These are phyloP conservation scores for Paraconiothyrium brasiliense DNA, from an alignment of 2,329 filamentous ascomycete species.

Conservation along the genomic window DNA sequence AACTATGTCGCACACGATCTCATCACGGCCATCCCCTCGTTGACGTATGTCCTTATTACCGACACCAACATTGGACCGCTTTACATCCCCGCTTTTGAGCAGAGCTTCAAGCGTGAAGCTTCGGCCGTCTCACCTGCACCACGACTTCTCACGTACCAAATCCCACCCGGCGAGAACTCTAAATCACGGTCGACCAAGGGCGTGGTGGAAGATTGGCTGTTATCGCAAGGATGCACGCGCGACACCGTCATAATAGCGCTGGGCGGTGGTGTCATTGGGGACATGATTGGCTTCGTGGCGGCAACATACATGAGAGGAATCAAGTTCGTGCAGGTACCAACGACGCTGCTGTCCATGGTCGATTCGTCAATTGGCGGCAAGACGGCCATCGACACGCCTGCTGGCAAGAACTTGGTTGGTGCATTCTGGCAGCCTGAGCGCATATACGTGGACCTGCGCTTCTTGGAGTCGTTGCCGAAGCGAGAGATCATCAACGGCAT, in stretches of 20 bases:
- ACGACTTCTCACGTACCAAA: conserved; percentile 86
- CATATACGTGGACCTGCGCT: conserved; percentile 93
- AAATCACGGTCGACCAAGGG: conserved; percentile 95
- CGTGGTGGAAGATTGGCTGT: conserved; percentile 97
- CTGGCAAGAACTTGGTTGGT: conserved; percentile 95
- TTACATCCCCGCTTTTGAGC: conserved; percentile 81
- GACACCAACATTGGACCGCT: conserved; percentile 87
- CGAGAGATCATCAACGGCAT: conserved; percentile 98
- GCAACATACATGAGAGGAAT: conserved; percentile 99
- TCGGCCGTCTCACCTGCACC: conserved; percentile 58
- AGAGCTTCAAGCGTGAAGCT: conserved; percentile 66
- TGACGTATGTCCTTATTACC: conserved; percentile 95
- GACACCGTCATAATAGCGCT: conserved; percentile 96
- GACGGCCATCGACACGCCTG: conserved; percentile 95
- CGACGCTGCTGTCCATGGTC: conserved; percentile 94
- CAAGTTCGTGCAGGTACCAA: conserved; percentile 95
- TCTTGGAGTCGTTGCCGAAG: conserved; percentile 87
- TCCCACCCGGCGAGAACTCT: conserved; percentile 90
- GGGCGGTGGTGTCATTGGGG: conserved; percentile 95
- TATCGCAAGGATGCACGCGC: conserved; percentile 88
- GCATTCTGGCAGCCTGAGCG: conserved; percentile 96
- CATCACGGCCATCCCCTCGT: conserved; percentile 77
- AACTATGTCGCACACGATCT: conserved; percentile 84
- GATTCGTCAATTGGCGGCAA: conserved; percentile 98
- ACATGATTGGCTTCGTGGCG: conserved; percentile 97